Percentiles rank a stretch among this genome's conserved stretches.
These are phyloP conservation scores for Musa troglodytarum DNA, from an alignment of 176 grass and related monocot species.

Conservation along the genomic window DNA sequence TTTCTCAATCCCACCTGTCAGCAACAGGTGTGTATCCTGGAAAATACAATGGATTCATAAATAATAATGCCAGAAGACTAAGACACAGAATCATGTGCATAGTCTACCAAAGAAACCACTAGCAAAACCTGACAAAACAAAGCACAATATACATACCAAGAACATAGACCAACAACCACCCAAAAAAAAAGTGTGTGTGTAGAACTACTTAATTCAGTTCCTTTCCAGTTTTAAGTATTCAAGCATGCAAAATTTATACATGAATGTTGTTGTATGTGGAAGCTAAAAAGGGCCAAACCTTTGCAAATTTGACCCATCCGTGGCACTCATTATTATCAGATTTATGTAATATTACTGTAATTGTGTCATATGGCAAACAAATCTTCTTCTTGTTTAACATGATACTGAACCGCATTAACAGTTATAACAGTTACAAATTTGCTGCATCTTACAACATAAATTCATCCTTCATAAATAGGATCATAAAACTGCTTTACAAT, in stretches of 20 bases:
- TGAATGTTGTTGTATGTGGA: neutral
- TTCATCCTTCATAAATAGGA: neutral
- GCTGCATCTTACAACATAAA: neutral
- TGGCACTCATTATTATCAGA: neutral
- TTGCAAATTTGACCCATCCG: neutral
- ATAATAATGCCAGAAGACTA: neutral
- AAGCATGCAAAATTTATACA: neutral
- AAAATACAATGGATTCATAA: neutral
- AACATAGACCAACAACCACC: neutral
- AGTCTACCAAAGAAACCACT: neutral
- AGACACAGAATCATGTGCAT: neutral
- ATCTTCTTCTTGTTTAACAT: neutral
- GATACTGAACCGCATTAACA: neutral
- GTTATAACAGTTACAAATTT: neutral
- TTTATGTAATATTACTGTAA: neutral
- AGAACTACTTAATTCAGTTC: neutral
- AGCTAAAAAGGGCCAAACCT: neutral
- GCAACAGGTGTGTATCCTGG: constrained; percentile 82
- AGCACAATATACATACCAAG: neutral
- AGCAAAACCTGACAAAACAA: neutral
- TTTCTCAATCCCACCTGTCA: constrained; percentile 95
- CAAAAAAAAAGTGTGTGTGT: neutral
- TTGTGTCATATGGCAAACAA: neutral
- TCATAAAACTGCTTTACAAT: too few species aligned
- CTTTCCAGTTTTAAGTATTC: neutral